Percentiles rank a stretch among this genome's conserved stretches.
Conservation (phyloP, 495 filamentous ascomycete species). For the Bryoglossum gracile region DNA sequence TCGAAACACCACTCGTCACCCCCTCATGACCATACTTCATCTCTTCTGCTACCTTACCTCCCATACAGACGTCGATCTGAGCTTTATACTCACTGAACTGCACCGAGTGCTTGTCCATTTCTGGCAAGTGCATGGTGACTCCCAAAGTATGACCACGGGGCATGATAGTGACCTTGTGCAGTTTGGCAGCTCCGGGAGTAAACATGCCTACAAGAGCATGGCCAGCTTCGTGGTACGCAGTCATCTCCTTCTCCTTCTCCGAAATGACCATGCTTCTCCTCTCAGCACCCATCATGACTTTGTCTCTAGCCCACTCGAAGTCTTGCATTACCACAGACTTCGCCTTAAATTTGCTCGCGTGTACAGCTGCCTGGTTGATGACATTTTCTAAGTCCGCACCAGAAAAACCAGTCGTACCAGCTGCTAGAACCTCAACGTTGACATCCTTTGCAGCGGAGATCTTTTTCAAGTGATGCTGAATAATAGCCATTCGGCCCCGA, state of each 20-base stretch:
- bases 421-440: constrained; percentile 73
- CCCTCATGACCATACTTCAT: constrained; percentile 80
- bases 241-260: constrained; percentile 78
- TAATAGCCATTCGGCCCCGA: constrained; percentile 85
- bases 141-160: constrained; percentile 81
- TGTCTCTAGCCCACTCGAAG: constrained; percentile 97
- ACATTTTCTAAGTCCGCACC: constrained; percentile 94
- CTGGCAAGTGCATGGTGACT: constrained; percentile 74
- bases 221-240: constrained; percentile 95
- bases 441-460: constrained; percentile 72
- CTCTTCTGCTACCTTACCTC: constrained; percentile 92
- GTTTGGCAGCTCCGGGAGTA: constrained; percentile 58
- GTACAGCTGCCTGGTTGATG: constrained; percentile 92
- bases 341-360: constrained; percentile 74
- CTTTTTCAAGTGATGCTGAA: constrained; percentile 85
- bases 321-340: constrained; percentile 65
- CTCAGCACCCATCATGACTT: constrained; percentile 96
- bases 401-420: constrained; percentile 83
- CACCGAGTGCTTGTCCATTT: constrained; percentile 81
- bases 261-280: constrained; percentile 79
- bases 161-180: constrained; percentile 97
- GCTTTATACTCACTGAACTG: constrained; percentile 68
- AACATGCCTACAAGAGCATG: constrained; percentile 86
- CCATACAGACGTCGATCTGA: constrained; percentile 74
- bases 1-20: constrained; percentile 74